Evolutionary conservation across 176 grass and related monocot genomes (phyloP).

Genomic region (Phyllostachys edulis): DNA sequence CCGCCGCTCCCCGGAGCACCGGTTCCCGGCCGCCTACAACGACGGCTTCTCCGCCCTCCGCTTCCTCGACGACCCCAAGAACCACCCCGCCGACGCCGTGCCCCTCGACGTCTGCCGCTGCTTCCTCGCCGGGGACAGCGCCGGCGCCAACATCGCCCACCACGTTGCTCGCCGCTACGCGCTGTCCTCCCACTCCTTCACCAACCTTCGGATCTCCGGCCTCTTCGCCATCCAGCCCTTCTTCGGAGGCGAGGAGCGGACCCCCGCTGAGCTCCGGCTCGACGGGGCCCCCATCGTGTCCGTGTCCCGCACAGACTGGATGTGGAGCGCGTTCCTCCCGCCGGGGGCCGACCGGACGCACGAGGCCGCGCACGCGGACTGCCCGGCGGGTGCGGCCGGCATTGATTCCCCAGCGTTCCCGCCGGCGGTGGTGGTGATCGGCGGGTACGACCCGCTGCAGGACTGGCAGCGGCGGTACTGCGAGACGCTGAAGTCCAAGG

Average conservation of each 20-base stretch:
- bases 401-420: slow-evolving; percentile 35
- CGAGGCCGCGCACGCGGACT: slow-evolving; percentile 25
- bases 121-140: slow-evolving; percentile 80
- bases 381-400: neutral
- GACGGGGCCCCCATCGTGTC: slow-evolving; percentile 53
- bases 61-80: slow-evolving; percentile 49
- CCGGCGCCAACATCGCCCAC: slow-evolving; percentile 77
- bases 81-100: neutral
- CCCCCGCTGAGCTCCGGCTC: slow-evolving; percentile 49
- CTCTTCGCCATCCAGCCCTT: slow-evolving; percentile 62
- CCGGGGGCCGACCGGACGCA: slow-evolving; percentile 49
- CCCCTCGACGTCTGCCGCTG: slow-evolving; percentile 45
- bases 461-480: slow-evolving; percentile 59
- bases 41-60: slow-evolving; percentile 69
- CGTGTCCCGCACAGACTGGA: slow-evolving; percentile 51
- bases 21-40: slow-evolving; percentile 62
- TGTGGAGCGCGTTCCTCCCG: slow-evolving; percentile 78
- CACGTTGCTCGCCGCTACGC: slow-evolving; percentile 56
- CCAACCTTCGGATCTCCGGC: slow-evolving; percentile 35
- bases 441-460: slow-evolving; percentile 58
- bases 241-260: slow-evolving; percentile 74
- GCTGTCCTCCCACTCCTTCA: neutral
- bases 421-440: slow-evolving; percentile 50
- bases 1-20: slow-evolving; percentile 74
- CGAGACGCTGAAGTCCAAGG: slow-evolving; percentile 35